Evolutionary conservation across 2,329 filamentous ascomycete species (phyloP), one percentile per base, ranked within the genome.

Genomic region (Emmonsia crescens): DNA sequence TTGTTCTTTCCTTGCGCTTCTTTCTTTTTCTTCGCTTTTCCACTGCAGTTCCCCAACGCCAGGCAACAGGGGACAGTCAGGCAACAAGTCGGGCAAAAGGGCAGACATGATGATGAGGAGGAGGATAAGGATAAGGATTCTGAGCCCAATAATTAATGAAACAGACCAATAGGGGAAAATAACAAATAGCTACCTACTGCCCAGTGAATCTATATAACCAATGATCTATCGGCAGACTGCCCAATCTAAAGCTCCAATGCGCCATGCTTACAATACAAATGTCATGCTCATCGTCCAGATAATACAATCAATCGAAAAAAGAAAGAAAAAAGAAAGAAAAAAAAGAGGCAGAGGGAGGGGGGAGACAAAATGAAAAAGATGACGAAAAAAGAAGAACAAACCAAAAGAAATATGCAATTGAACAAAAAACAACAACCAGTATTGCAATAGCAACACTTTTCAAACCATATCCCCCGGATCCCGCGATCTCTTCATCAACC

Each of bases 1-100:
- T 60, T 71, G 71, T 2, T 24, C 21, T 54, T 51, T 54, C 59
- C 59, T 55, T 60, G 59, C 57, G 57, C 61, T 59, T 52, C 49
- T 31, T 8, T 52, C 24, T 54, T 61, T 49, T 29, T 31, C 36
- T 36, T 16, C 36, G 12, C 2, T 16, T 24, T 57, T 57, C 54
- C 54, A 57, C 12, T 2, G n/a, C 12, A n/a, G 42, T 6, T 36
- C 3, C 1, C 14, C 9, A n/a, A n/a, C 31, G 14, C 19, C 14
- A 1, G 1, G 8, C 24, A 38, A 29, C 51, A n/a, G 5, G 29
- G 48, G 10, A 29, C 10, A 29, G 48, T 29, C 48, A 6, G 48
- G 24, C 24, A 27, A 5, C 48, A 51, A 51, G 21, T 51, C 48
- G 29, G 16, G 51, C 51, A 54, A 54, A 36, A 49, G 24, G 10